Evolutionary conservation across 208 protist genomes (phyloP).

Genomic region (Crithidia expoeki): DNA sequence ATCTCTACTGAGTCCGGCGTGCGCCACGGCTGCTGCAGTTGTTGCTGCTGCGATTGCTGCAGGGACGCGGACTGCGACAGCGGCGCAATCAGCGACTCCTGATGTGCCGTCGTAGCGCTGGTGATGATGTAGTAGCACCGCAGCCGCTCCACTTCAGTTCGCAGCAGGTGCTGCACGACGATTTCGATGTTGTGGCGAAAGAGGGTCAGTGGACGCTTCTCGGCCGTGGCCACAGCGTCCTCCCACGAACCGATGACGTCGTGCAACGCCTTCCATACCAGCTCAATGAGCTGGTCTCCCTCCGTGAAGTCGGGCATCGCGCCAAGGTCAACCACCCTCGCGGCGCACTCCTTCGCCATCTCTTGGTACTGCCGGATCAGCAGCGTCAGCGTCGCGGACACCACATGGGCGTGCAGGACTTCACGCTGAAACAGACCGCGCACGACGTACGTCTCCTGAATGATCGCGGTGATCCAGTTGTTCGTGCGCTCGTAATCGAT

Average conservation of each 20-base stretch:
- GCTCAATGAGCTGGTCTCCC: conserved; percentile 66
- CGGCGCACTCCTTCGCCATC: conserved; percentile 45
- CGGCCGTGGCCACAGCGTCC: conserved; percentile 14
- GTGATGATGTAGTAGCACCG: conserved; percentile 70
- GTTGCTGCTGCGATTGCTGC: conserved; percentile 9
- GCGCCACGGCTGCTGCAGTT: conserved; percentile 12
- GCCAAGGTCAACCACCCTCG: conserved; percentile 26
- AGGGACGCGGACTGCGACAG: neutral
- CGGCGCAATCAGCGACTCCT: conserved; percentile 21
- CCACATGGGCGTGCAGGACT: conserved; percentile 75
- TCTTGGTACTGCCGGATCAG: conserved; percentile 81
- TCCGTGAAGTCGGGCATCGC: conserved; percentile 65
- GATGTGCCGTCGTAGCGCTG: conserved; percentile 33
- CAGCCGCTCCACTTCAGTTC: conserved; percentile 71
- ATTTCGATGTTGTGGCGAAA: conserved; percentile 73
- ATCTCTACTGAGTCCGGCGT: conserved; percentile 16
- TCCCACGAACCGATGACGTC: conserved; percentile 37
- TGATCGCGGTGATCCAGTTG: conserved; percentile 75
- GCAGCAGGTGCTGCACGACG: conserved; percentile 64
- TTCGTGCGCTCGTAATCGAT: conserved; percentile 72
- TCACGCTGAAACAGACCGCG: conserved; percentile 78
- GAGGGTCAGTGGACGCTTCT: conserved; percentile 36
- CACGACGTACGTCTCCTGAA: conserved; percentile 78
- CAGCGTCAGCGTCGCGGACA: conserved; percentile 67
- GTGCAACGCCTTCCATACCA: conserved; percentile 78